Conservation (phyloP, 2,329 filamentous ascomycete genomes). For the Claviceps citrina region DNA sequence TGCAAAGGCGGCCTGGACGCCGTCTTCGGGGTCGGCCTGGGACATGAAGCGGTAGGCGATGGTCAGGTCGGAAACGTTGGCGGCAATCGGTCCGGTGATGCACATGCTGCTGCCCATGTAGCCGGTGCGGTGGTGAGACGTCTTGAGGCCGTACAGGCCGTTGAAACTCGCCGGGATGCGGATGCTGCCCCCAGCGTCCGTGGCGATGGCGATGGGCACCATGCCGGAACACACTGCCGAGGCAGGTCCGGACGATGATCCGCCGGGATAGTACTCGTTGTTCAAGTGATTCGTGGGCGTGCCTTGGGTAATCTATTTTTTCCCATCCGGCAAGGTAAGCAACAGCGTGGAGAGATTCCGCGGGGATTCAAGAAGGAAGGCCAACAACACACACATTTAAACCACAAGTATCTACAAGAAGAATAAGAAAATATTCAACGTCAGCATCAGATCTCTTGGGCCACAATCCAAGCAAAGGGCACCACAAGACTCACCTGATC, state of each 20-base stretch:
- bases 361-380: too few relatives aligned
- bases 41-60: slow-evolving; percentile 72
- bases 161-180: slow-evolving; percentile 63
- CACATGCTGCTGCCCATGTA: slow-evolving; percentile 37
- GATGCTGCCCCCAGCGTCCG: slow-evolving; percentile 61
- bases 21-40: slow-evolving; percentile 49
- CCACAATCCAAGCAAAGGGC: too few relatives aligned
- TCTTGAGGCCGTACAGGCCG: slow-evolving; percentile 68
- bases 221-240: slow-evolving; percentile 57
- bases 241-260: slow-evolving; percentile 62
- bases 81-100: slow-evolving; percentile 61
- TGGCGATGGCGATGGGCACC: slow-evolving; percentile 59
- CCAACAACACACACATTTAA: slow-evolving; percentile 42
- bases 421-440: neutral
- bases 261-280: slow-evolving; percentile 60
- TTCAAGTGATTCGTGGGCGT: slow-evolving; percentile 70
- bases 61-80: slow-evolving; percentile 61
- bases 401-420: slow-evolving; percentile 60
- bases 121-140: slow-evolving; percentile 55
- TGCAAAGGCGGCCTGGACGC: slow-evolving; percentile 46
- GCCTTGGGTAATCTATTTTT: slow-evolving; percentile 41
- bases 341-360: slow-evolving; percentile 14
- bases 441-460: neutral
- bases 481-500: slow-evolving; percentile 37
- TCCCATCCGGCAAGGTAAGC: slow-evolving; percentile 16